A percentile compares a stretch with the other conserved stretches of the same genome.
Evolutionary conservation across 2,329 filamentous ascomycete genomes (phyloP).

Genomic region (Calcarisporium arbuscula): DNA sequence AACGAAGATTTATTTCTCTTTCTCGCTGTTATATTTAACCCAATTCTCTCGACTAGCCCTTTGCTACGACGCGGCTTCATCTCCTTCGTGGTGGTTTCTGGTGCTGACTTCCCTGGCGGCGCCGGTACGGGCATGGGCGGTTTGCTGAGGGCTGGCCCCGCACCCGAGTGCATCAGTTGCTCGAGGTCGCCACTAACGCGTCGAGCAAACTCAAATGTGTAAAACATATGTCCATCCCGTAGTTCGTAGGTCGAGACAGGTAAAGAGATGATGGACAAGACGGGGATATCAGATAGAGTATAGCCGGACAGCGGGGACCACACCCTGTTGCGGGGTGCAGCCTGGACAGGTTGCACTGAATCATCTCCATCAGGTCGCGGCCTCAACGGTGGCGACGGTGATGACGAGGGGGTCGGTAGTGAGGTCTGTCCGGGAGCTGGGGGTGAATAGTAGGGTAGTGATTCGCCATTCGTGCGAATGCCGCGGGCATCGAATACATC

Average conservation of each 20-base stretch:
- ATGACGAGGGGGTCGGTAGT: constrained; percentile 9
- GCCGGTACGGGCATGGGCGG: too few relatives aligned
- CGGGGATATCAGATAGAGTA: constrained; percentile 23
- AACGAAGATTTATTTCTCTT: too few relatives aligned
- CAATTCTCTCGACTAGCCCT: too few relatives aligned
- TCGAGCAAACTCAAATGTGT: constrained; percentile 21
- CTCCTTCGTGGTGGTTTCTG: too few relatives aligned
- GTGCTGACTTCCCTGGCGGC: too few relatives aligned
- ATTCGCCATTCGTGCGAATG: constrained; percentile 9
- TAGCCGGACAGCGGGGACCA: constrained; percentile 21
- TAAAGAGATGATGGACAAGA: constrained; percentile 24
- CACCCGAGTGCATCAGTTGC: constrained; percentile 16
- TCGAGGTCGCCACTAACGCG: constrained; percentile 22
- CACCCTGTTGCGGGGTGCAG: constrained; percentile 9
- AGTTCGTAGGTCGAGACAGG: constrained; percentile 24
- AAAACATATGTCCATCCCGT: constrained; percentile 24
- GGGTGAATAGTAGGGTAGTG: constrained; percentile 11
- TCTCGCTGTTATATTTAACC: too few relatives aligned
- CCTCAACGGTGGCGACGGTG: constrained; percentile 4
- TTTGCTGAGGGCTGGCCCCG: too few relatives aligned
- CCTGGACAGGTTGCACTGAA: too few relatives aligned
- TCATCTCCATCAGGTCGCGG: too few relatives aligned
- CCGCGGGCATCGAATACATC: constrained; percentile 17
- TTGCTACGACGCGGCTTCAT: too few relatives aligned
- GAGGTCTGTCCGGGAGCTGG: constrained; percentile 5